phyloP scores from a whole-genome alignment of 2,329 filamentous ascomycete species.

The Penicillium olsonii region DNA sequence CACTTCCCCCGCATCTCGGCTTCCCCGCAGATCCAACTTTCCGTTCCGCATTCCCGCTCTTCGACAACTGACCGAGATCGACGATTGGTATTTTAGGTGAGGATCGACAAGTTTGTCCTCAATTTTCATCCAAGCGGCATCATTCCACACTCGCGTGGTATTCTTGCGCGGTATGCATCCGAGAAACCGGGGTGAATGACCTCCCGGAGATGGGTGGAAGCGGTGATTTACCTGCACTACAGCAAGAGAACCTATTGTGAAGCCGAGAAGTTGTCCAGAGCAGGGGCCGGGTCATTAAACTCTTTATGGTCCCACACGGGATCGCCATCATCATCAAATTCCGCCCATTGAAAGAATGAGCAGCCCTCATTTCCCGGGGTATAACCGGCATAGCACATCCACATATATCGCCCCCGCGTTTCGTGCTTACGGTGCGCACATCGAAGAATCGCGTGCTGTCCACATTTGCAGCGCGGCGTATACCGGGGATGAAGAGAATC shows the following conservation, averaged over 20 bases:
- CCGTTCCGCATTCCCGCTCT: not conserved
- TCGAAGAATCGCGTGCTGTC: conserved; percentile 67
- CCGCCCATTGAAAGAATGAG: conserved; percentile 79
- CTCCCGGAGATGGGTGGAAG: too few species aligned
- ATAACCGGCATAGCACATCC: conserved; percentile 80
- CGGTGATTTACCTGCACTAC: too few species aligned
- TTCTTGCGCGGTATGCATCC: not conserved
- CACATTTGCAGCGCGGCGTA: conserved; percentile 78
- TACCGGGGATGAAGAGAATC: conserved; percentile 71
- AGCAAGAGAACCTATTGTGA: conserved; percentile 13
- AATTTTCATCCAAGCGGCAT: not conserved
- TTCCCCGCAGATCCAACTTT: not conserved
- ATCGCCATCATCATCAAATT: conserved; percentile 83
- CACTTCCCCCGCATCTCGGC: not conserved
- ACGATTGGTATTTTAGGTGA: not conserved
- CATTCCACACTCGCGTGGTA: not conserved
- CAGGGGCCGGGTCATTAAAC: conserved; percentile 21
- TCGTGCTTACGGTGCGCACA: conserved; percentile 78
- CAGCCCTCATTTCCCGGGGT: conserved; percentile 58
- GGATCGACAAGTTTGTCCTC: not conserved
- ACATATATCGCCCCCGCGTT: conserved; percentile 80
- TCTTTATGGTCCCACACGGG: conserved; percentile 59
- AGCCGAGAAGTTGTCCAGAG: conserved; percentile 28
- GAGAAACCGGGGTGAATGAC: too few species aligned
- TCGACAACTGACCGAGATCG: not conserved